These are phyloP conservation scores for Glebionis coronaria DNA, from an alignment of 129 eudicot genomes.

Conservation along the genomic window DNA sequence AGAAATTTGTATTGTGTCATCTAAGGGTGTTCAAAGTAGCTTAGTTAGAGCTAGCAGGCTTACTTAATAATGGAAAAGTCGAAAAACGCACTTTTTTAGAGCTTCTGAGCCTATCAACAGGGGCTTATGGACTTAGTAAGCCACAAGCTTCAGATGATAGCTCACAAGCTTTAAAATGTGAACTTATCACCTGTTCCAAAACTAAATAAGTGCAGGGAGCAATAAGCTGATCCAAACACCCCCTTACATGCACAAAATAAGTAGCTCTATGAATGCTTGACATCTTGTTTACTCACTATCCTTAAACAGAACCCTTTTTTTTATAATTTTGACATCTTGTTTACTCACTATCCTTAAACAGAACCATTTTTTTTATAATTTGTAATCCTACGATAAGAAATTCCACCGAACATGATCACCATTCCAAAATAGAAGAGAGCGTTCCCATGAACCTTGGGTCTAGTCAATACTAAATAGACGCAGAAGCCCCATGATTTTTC, in stretches of 20 bases:
- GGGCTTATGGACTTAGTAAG: no score
- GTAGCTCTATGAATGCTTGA: not conserved
- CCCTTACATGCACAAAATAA: not conserved
- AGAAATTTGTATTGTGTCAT: no score
- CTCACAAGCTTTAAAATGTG: no score
- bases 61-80: no score
- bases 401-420: not conserved
- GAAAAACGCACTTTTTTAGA: no score
- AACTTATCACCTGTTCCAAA: no score
- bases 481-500: constrained; percentile 7
- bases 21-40: no score
- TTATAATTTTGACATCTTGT: not conserved
- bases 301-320: not conserved
- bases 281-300: not conserved
- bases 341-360: not conserved
- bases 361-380: not conserved
- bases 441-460: constrained; percentile 3
- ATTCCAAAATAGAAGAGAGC: not conserved
- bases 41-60: no score
- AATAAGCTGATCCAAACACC: not conserved
- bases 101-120: no score
- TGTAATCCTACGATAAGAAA: not conserved
- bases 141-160: no score
- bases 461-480: not conserved
- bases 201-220: no score